phyloP scores from a whole-genome alignment of 768 basidiomycete species.

The Kwoniella mangroviensis region DNA sequence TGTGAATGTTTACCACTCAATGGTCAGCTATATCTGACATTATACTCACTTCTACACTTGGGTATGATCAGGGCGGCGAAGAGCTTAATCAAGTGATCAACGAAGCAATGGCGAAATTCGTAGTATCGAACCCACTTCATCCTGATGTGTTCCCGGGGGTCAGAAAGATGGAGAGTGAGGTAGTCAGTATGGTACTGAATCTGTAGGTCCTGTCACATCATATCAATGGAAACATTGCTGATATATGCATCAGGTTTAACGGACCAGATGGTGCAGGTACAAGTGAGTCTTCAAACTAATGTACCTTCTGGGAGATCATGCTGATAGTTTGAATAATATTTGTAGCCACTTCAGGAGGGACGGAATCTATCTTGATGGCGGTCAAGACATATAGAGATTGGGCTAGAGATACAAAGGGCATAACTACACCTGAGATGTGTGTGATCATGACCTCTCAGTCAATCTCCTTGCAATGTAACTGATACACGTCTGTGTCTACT shows the following conservation, averaged over 20 bases:
- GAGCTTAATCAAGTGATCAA: constrained; percentile 78
- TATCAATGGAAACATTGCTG: neutral
- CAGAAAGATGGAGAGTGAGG: constrained; percentile 96
- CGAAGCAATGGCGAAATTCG: constrained; percentile 78
- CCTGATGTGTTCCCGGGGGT: constrained; percentile 86
- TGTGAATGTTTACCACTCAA: constrained; percentile 8
- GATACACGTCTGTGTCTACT: neutral
- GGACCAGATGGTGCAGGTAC: constrained; percentile 83
- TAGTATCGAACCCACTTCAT: constrained; percentile 86
- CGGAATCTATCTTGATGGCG: constrained; percentile 94
- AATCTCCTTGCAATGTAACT: no score
- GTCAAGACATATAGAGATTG: constrained; percentile 93
- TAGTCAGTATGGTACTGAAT: constrained; percentile 82
- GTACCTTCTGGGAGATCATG: neutral
- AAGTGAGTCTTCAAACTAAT: constrained; percentile 56
- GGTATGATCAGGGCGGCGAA: constrained; percentile 66
- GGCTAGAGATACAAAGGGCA: constrained; percentile 81
- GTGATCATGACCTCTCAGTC: constrained; percentile 35
- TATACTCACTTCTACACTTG: neutral
- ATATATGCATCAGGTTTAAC: constrained; percentile 64
- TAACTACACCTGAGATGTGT: constrained; percentile 90
- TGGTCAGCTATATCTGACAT: no score
- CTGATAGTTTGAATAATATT: neutral
- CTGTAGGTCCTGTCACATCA: constrained; percentile 58
- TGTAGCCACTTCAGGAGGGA: constrained; percentile 84